Evolutionary conservation across 257 asterid genomes (phyloP).

Genomic region (Lycium barbarum): DNA sequence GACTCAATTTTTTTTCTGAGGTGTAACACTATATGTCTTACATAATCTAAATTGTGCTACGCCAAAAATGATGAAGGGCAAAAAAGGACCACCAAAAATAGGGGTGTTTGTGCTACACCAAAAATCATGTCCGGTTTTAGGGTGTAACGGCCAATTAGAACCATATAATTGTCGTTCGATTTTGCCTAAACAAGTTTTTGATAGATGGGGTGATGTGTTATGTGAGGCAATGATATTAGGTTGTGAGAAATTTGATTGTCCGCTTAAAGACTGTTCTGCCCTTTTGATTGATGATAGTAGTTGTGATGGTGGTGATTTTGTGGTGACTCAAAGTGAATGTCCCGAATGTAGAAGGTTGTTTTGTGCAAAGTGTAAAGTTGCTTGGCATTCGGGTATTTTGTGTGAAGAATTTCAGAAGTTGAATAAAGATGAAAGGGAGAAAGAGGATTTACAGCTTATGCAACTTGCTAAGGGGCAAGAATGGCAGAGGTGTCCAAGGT

Average conservation of each 20-base stretch:
- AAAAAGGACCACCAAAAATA: no score
- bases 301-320: neutral
- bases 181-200: constrained; percentile 65
- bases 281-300: constrained; percentile 45
- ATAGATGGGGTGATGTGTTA: constrained; percentile 74
- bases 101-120: no score
- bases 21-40: no score
- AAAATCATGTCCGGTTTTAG: constrained; percentile 58
- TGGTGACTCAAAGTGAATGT: constrained; percentile 49
- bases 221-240: constrained; percentile 63
- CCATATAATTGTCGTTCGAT: constrained; percentile 62
- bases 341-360: constrained; percentile 64
- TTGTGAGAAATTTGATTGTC: constrained; percentile 64
- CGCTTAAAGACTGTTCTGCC: constrained; percentile 68
- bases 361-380: constrained; percentile 61
- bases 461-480: constrained; percentile 33
- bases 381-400: constrained; percentile 58
- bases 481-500: constrained; percentile 44
- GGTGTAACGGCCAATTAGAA: constrained; percentile 62
- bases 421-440: constrained; percentile 35
- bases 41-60: no score
- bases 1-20: no score
- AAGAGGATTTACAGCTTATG: constrained; percentile 36
- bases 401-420: constrained; percentile 57
- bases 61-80: no score